Evolutionary conservation across 1,284 basidiomycete genomes (phyloP).

Genomic region (Fomes fomentarius): DNA sequence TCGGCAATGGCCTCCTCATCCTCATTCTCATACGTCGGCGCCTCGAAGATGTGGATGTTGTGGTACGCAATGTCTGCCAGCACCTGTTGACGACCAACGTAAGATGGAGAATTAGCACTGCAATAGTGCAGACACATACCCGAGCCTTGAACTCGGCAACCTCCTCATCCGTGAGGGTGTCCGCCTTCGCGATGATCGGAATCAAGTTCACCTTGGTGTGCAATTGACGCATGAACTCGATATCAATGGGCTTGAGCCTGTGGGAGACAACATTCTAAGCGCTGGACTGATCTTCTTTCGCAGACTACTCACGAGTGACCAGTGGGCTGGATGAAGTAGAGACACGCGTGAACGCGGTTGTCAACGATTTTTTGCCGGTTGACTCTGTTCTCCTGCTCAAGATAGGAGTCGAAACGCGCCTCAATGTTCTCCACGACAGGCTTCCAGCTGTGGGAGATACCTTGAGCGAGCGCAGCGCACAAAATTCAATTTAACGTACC

Average conservation of each 20-base stretch:
- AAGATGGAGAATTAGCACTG: background rate
- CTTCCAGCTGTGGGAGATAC: conserved; percentile 74
- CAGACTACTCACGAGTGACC: conserved; percentile 84
- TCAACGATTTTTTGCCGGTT: conserved; percentile 87
- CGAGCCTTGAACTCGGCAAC: conserved; percentile 89
- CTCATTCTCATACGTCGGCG: conserved; percentile 94
- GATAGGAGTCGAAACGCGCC: conserved; percentile 92
- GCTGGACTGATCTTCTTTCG: conserved; percentile 1
- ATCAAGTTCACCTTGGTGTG: conserved; percentile 98
- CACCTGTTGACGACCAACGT: conserved; percentile 54
- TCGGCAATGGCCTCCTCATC: conserved; percentile 96
- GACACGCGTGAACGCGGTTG: conserved; percentile 91
- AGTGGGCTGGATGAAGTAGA: conserved; percentile 98
- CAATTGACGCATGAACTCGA: conserved; percentile 96
- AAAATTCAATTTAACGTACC: conserved; percentile 48
- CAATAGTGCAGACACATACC: conserved; percentile 53
- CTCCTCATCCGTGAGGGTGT: conserved; percentile 96
- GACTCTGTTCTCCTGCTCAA: conserved; percentile 97
- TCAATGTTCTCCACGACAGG: conserved; percentile 98
- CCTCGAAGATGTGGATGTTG: conserved; percentile 95
- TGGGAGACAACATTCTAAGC: conserved; percentile 6
- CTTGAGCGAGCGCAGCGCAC: background rate
- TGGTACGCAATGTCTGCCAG: conserved; percentile 90
- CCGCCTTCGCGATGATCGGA: conserved; percentile 95
- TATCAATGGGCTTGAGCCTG: conserved; percentile 94